Conservation (phyloP, 257 asterid genomes). For the Solanum paucissectum region DNA sequence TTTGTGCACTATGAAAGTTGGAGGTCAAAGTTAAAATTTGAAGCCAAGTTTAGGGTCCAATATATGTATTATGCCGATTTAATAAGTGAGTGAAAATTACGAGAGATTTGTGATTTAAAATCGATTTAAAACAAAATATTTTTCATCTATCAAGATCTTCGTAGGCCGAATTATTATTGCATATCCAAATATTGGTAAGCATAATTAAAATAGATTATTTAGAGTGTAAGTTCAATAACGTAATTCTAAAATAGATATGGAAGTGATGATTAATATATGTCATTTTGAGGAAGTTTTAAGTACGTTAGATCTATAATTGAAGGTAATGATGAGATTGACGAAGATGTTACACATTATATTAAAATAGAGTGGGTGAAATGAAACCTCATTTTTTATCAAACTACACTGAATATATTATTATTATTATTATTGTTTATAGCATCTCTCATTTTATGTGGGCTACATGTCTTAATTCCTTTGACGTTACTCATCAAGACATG, state of each 20-base stretch:
- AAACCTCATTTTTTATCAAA: too few species aligned
- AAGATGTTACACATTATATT: neutral
- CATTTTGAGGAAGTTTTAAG: neutral
- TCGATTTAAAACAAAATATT: neutral
- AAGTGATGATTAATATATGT: neutral
- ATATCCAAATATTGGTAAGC: neutral
- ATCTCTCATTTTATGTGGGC: neutral
- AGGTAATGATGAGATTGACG: too few species aligned
- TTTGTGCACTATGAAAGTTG: too few species aligned
- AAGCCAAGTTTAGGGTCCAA: too few species aligned
- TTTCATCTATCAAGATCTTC: neutral
- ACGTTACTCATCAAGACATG: neutral
- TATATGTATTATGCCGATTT: too few species aligned
- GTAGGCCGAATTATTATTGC: neutral
- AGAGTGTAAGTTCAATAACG: neutral
- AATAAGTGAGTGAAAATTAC: neutral
- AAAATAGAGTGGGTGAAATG: neutral
- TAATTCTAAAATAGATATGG: too few species aligned
- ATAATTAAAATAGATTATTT: too few species aligned
- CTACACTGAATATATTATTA: too few species aligned
- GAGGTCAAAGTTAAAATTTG: too few species aligned
- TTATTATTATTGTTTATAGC: neutral
- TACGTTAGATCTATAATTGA: too few species aligned
- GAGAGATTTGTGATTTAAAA: neutral
- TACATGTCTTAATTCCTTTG: neutral